Evolutionary conservation across 495 filamentous ascomycete species (phyloP).

Genomic region (Hypoxylon crocopeplum): DNA sequence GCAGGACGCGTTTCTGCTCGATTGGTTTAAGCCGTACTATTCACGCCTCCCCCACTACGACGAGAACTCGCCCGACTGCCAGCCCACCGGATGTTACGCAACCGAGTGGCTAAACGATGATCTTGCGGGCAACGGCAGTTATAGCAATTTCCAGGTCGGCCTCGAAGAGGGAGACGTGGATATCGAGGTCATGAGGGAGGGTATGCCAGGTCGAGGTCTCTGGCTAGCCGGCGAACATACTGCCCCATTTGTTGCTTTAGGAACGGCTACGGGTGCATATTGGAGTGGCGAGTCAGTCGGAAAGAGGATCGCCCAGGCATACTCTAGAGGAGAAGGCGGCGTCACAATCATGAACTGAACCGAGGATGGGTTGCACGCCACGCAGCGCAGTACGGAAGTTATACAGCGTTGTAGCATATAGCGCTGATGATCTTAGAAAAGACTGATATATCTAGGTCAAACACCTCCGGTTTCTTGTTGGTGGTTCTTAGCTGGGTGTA

Average conservation of each 20-base stretch:
- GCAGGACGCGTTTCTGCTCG: constrained; percentile 51
- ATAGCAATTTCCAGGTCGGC: constrained; percentile 87
- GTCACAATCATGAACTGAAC: constrained; percentile 14
- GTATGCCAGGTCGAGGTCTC: constrained; percentile 70
- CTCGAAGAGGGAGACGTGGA: constrained; percentile 74
- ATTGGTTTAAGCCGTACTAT: constrained; percentile 79
- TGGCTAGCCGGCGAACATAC: constrained; percentile 98
- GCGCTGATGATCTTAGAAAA: not conserved
- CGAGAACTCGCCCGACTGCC: constrained; percentile 58
- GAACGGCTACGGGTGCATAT: constrained; percentile 88
- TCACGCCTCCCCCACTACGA: constrained; percentile 73
- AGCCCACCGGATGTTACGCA: constrained; percentile 66
- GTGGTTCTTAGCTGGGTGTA: no score
- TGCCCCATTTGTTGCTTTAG: constrained; percentile 84
- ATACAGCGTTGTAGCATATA: not conserved
- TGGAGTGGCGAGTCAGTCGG: constrained; percentile 89
- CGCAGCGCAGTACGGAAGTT: not conserved
- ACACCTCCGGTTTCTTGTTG: no score
- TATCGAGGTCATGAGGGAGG: constrained; percentile 74
- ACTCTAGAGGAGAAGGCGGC: constrained; percentile 34
- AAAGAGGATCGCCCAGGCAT: constrained; percentile 60
- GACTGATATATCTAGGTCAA: no score
- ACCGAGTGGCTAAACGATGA: constrained; percentile 86
- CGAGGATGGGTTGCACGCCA: not conserved
- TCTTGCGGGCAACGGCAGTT: constrained; percentile 87